Base-by-base conservation (phyloP, 345 rosid species). In the Bruguiera parviflora region DNA sequence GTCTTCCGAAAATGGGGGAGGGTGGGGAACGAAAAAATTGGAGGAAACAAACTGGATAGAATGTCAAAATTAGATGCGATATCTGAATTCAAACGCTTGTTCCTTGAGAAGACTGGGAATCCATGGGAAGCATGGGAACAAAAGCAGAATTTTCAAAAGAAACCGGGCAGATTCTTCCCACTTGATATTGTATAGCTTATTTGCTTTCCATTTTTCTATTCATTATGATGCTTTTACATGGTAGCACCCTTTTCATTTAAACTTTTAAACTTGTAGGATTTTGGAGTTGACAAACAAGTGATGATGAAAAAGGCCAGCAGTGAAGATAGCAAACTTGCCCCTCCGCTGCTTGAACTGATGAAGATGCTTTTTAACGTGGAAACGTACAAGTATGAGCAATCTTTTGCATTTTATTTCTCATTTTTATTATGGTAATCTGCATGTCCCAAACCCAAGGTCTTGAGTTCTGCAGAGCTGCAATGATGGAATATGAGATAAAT, bases 1-100 rank as follows among this genome's bases (percentile, higher is more conserved):
- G 85, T 92, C 49, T 95, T 86, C 66, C 98, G 96, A 51, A 90
- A 92, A 83, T 95, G 98, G 99, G 99, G 99, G 37, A 87, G 94
- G 67, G 93, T 90, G 33, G 99, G 99, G 35, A 87, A 85, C 77
- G 91, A 90, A 37, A 88, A 84, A 75, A 95, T 92, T 82, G 98
- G 96, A 53, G 91, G 96, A 66, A 82, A 1, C 69, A 95, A 90
- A 77, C 80, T 90, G 76, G 94, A 90, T 5, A 82, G 70, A 75
- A 81, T 92, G 91, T 68, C 85, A 72, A 95, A 95, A 85, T 80
- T 85, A 76, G 96, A 86, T 73, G 96, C 98, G 43, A 75, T 90
- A 65, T 18, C 31, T 57, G 90, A 86, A 68, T 90, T 90, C 71
- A 83, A 84, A 71, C 85, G 85, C 57, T 79, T 88, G 29, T 88